phyloP scores from a whole-genome alignment of 73 alveolate genomes.

The Urostyla sp. region DNA sequence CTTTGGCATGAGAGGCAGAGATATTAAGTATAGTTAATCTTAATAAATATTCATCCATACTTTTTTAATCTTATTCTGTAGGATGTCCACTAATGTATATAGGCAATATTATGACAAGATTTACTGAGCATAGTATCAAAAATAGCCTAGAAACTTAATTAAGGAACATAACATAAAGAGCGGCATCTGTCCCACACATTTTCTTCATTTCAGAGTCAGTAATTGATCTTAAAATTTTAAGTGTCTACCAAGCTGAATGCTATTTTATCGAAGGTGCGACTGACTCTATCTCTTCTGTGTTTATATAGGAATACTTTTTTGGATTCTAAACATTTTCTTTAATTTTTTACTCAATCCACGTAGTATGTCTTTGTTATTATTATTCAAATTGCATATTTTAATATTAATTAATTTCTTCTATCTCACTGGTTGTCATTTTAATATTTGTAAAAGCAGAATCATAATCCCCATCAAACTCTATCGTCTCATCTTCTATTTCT shows the following conservation, averaged over 20 bases:
- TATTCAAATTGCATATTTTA: not conserved
- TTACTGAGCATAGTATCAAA: not conserved
- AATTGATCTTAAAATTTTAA: constrained; percentile 6
- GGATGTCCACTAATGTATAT: constrained; percentile 34
- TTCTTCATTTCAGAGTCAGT: constrained; percentile 36
- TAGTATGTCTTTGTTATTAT: constrained; percentile 9
- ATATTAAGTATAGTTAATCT: constrained; percentile 32
- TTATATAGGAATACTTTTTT: not conserved
- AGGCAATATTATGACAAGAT: constrained; percentile 27
- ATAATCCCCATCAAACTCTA: not conserved
- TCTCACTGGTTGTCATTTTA: not conserved
- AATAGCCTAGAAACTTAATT: constrained; percentile 25
- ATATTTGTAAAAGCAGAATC: not conserved
- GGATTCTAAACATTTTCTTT: not conserved
- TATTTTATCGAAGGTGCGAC: no score
- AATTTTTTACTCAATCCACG: not conserved
- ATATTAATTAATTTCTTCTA: no score
- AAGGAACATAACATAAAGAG: constrained; percentile 15
- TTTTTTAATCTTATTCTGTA: not conserved
- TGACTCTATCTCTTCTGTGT: not conserved
- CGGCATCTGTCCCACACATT: constrained; percentile 50
- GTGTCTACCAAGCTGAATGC: constrained; percentile 3
- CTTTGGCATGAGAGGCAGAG: constrained; percentile 1
- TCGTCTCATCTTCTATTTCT: constrained; percentile 5
- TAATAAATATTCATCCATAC: not conserved